Evolutionary conservation across 176 grass and related monocot species (phyloP), one percentile per base, ranked within the genome.

Genomic region (Phoenix dactylifera): DNA sequence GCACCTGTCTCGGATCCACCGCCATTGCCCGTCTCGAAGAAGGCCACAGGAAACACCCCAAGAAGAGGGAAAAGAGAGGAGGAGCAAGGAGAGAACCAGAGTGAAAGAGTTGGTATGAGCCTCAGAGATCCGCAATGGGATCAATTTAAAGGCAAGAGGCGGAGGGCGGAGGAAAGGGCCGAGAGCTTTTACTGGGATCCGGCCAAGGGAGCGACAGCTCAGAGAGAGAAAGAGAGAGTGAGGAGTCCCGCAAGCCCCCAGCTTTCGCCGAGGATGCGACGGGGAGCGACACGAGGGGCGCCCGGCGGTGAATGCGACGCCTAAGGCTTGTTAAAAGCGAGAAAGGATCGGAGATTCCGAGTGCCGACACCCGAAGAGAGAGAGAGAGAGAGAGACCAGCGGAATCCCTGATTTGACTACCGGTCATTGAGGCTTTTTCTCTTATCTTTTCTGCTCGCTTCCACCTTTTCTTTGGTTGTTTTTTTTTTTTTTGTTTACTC

Each of bases 1-100:
- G 66, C 75, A 95, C 58, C 76, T 95, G 86, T 55, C 82, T 70
- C 15, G 83, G 70, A 73, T 95, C 86, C 52, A 95, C 83, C 63
- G 80, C 76, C 83, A 93, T 87, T 69, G 22, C 0, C 23, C 57
- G 58, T 17, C 59, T 49, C n/a, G 5, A 5, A 48, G 6, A 9
- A 44, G 35, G 9, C 7, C 32, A 39, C 32, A 39, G 32, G 32
- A 39, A 7, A 7, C 32, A 35, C 32, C 32, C 9, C 32, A 54
- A 20, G 60, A 18, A 50, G n/a, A 30, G 5, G 60, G 58, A 6
- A 17, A 6, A 14, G 18, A 52, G 7, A 49, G 60, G 12, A 28
- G 3, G 35, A 44, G 9, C 35, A 2, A 4, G 25, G 15, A 51
- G 3, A 15, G 44, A 19, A 59, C 18, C 5, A 15, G 24, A 16